Conservation (phyloP, 495 filamentous ascomycete genomes). For the Neurospora cerealis region DNA sequence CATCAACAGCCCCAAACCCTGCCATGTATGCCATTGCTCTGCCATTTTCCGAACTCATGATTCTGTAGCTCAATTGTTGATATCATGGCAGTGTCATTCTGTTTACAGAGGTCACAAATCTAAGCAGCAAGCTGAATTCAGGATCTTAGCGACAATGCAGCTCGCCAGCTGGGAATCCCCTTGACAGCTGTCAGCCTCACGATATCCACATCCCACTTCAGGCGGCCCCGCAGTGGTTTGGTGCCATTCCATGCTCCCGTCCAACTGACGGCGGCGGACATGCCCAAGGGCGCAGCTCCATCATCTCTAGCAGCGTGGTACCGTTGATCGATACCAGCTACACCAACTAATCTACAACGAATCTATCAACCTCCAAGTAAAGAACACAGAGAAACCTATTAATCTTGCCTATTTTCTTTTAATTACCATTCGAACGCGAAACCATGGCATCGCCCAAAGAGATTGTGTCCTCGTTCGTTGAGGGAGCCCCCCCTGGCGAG, state of each 20-base stretch:
- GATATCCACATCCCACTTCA: not conserved
- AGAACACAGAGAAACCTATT: not conserved
- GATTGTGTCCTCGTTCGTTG: constrained; percentile 76
- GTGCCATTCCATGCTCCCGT: not conserved
- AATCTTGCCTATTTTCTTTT: not conserved
- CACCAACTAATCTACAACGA: not conserved
- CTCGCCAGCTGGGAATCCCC: not conserved
- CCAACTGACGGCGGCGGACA: not conserved
- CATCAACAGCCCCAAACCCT: not conserved
- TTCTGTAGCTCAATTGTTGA: not conserved
- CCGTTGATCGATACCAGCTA: not conserved
- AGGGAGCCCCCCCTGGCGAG: constrained; percentile 95
- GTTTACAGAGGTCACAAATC: not conserved
- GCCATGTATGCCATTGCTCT: not conserved
- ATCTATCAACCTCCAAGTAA: not conserved
- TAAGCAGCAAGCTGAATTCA: not conserved
- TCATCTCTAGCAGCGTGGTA: not conserved
- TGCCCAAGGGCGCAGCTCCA: not conserved
- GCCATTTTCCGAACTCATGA: not conserved
- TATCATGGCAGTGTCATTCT: not conserved
- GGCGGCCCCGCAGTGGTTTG: not conserved
- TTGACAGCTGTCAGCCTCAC: not conserved
- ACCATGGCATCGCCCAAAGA: constrained; percentile 39
- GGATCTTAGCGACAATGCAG: not conserved
- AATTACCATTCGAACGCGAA: not conserved